Conservation (phyloP, 495 filamentous ascomycete species). For the Xylaria cubensis region DNA sequence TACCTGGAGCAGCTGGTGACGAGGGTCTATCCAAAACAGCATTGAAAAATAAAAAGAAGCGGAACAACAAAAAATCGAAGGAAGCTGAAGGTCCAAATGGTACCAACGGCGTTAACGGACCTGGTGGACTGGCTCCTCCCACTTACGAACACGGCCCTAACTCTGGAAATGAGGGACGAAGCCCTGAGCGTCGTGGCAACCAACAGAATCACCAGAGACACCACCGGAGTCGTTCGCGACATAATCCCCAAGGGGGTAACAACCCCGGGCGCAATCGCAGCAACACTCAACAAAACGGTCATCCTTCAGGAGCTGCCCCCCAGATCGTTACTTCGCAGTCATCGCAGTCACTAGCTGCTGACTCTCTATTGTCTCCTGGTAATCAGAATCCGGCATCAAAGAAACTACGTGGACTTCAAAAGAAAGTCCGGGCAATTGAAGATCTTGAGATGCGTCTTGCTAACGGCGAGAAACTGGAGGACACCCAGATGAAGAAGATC, state of each 20-base stretch:
- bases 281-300: constrained; percentile 53
- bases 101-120: constrained; percentile 13
- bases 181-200: constrained; percentile 67
- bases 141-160: constrained; percentile 44
- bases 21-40: constrained; percentile 84
- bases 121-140: constrained; percentile 51
- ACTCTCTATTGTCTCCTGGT: constrained; percentile 50
- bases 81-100: constrained; percentile 60
- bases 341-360: constrained; percentile 41
- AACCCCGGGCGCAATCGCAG: constrained; percentile 50
- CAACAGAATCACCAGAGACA: constrained; percentile 53
- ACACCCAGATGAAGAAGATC: constrained; percentile 99
- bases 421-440: constrained; percentile 97
- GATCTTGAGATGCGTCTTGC: constrained; percentile 96
- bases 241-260: constrained; percentile 53
- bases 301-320: constrained; percentile 35
- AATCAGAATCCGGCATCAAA: constrained; percentile 70
- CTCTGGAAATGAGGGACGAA: constrained; percentile 59
- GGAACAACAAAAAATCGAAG: constrained; percentile 92
- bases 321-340: constrained; percentile 39
- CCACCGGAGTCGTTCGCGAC: constrained; percentile 64
- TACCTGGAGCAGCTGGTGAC: constrained; percentile 62
- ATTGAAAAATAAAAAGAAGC: constrained; percentile 98
- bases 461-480: constrained; percentile 93
- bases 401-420: constrained; percentile 87